phyloP scores from a whole-genome alignment of 306 rosid species.

The Vigna hirtella region DNA sequence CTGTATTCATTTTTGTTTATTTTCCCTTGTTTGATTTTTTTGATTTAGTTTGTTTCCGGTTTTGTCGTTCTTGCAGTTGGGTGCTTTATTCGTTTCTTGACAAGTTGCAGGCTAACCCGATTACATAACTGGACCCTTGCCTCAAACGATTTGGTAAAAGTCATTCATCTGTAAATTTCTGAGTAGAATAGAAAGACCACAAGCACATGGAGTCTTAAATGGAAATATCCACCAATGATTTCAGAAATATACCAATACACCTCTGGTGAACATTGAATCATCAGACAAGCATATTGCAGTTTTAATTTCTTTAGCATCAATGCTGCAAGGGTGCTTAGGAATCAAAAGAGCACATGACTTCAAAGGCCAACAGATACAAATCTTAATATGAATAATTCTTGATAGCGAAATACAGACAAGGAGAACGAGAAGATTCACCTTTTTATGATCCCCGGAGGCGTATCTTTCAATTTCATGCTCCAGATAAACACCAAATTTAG shows the following conservation, averaged over 20 bases:
- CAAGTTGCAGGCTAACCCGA: background rate
- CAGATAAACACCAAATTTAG: constrained; percentile 54
- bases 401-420: constrained; percentile 18
- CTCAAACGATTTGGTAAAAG: constrained; percentile 4
- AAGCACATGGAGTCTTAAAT: background rate
- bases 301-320: background rate
- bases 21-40: background rate
- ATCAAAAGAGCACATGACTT: constrained; percentile 11
- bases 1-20: background rate
- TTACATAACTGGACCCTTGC: background rate
- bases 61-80: background rate
- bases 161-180: background rate
- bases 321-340: background rate
- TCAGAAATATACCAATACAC: background rate
- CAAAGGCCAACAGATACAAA: background rate
- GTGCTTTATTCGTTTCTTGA: background rate
- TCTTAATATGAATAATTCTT: background rate
- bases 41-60: background rate
- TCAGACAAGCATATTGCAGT: too few relatives aligned
- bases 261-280: constrained; percentile 31
- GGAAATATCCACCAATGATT: constrained; percentile 13
- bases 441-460: constrained; percentile 71
- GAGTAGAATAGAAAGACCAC: constrained; percentile 16
- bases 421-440: constrained; percentile 50
- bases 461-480: constrained; percentile 63